Evolutionary conservation across 2,329 filamentous ascomycete species (phyloP), one percentile per base, ranked within the genome.

Genomic region (Akanthomyces uredinophilus): DNA sequence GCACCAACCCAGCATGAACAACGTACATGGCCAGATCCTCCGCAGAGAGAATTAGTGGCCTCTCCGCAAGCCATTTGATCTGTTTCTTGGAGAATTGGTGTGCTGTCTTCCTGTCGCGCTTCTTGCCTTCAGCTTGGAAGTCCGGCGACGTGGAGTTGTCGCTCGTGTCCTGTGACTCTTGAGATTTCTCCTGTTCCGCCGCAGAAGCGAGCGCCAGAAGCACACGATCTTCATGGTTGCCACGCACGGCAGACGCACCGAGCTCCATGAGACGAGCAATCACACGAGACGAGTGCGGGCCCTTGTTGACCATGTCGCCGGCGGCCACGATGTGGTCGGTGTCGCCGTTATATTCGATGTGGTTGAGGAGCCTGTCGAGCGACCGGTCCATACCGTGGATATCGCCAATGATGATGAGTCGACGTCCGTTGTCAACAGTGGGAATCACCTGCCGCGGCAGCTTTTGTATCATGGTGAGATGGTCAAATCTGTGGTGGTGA

Each of bases 191-290:
- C 32, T 10, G 2, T 1, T 5, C 32, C 32, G 2, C 11, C n/a
- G 32, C 18, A 24, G 58, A 39, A n/a, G 68, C 64, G 70, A 87
- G 83, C 1, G 87, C 82, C 10, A 88, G 81, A n/a, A 98, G 81
- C 22, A 97, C 81, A 24, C 87, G 83, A 72, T 98, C 93, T 72
- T 99, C 95, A 76, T 96, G 91, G 75, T 97, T 97, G 20, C 95
- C 95, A 56, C 94, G 87, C 10, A 98, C 92, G 65, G 87, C 91
- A 35, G 88, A 91, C 24, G 94, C 93, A 56, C 85, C 84, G 43
- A 94, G 77, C 16, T 83, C 76, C 72, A 92, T 89, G 43, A 91
- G 88, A 47, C 92, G 80, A 63, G 89, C 84, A 53, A 98, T 81
- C 1, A 96, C 91, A 43, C 88, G 91, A 1, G 81, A 70, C 37